Evolutionary conservation across 257 asterid genomes (phyloP), one percentile per base, ranked within the genome.

Genomic region (Marsdenia floribunda): DNA sequence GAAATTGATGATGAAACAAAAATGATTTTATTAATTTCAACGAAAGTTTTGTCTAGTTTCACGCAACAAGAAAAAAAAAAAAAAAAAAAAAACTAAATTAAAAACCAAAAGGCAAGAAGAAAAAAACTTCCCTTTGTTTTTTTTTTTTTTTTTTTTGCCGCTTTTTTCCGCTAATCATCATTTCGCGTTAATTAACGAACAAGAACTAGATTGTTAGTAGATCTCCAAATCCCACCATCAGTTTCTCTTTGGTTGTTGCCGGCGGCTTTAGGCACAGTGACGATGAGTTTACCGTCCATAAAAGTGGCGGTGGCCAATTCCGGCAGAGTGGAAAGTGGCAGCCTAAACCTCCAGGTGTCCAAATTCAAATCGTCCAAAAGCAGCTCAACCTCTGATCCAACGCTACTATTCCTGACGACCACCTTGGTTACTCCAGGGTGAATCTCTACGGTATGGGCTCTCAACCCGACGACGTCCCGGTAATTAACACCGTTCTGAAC

Each of bases 381-480:
- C 79, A 90, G 70, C 16, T 83, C 85, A 44, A 33, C 70, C 42
- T 3, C 3, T 5, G 42, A 44, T 44, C 49, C 49, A 9, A 73
- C 33, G 7, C 52, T 38, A 18, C 68, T 79, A 58, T 79, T 82
- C 82, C 91, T 81, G 47, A 90, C 81, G 67, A 88, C 91, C 76
- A 90, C 80, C 85, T 90, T 90, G 79, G 87, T 74, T 57, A 90
- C 86, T 11, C 95, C 95, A 0, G 93, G 92, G 66, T 85, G 90
- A 49, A 90, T 90, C 87, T 90, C 94, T 60, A 86, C 90, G 0
- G 91, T 89, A 57, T 81, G 92, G 68, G 87, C 90, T 79, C 78
- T 83, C 0, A 88, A 80, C 6, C 71, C 76, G 0, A 75, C 82
- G 0, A 68, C 71, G n/a, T 18, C 47, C 18, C 11, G 44, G 26